phyloP scores from a whole-genome alignment of 805 yeast species.

The Metschnikowia lochheadii region DNA sequence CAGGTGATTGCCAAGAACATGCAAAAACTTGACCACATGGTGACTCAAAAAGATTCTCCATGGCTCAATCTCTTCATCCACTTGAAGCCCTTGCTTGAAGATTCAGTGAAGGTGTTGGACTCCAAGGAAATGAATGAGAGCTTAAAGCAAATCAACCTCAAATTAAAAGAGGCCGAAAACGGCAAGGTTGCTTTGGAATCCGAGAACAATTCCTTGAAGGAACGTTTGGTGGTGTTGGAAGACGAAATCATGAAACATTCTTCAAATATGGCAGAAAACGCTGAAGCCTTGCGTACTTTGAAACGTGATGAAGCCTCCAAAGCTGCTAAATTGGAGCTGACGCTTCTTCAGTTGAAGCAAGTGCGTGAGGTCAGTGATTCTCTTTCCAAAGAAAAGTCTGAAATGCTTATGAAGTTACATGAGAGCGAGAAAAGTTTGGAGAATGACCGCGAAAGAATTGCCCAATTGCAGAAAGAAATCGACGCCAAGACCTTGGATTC shows the following conservation, averaged over 20 bases:
- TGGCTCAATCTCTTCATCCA: slow-evolving; percentile 77
- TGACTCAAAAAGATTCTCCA: slow-evolving; percentile 14
- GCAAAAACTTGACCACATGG: slow-evolving; percentile 51
- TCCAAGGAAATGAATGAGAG: slow-evolving; percentile 55
- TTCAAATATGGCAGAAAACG: slow-evolving; percentile 42
- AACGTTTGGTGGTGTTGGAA: slow-evolving; percentile 30
- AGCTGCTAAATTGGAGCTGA: slow-evolving; percentile 27
- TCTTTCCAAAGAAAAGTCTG: slow-evolving; percentile 30
- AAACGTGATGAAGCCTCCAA: slow-evolving; percentile 35
- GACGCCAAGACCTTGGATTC: slow-evolving; percentile 20
- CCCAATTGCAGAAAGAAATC: not conserved
- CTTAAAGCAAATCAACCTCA: slow-evolving; percentile 46
- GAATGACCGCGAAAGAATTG: not conserved
- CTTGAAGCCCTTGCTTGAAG: slow-evolving; percentile 71
- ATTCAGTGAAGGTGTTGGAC: slow-evolving; percentile 56
- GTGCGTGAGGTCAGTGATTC: slow-evolving; percentile 28
- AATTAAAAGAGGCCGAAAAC: slow-evolving; percentile 34
- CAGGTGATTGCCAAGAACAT: slow-evolving; percentile 64
- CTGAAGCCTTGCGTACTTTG: slow-evolving; percentile 40
- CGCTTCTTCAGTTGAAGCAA: slow-evolving; percentile 26
- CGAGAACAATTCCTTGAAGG: slow-evolving; percentile 39
- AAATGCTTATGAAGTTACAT: slow-evolving; percentile 15
- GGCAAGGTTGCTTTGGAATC: slow-evolving; percentile 25
- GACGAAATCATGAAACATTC: slow-evolving; percentile 28
- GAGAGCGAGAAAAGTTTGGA: slow-evolving; percentile 20